Evolutionary conservation across 169 alveolate species (phyloP).

Genomic region (Neospora caninum): DNA sequence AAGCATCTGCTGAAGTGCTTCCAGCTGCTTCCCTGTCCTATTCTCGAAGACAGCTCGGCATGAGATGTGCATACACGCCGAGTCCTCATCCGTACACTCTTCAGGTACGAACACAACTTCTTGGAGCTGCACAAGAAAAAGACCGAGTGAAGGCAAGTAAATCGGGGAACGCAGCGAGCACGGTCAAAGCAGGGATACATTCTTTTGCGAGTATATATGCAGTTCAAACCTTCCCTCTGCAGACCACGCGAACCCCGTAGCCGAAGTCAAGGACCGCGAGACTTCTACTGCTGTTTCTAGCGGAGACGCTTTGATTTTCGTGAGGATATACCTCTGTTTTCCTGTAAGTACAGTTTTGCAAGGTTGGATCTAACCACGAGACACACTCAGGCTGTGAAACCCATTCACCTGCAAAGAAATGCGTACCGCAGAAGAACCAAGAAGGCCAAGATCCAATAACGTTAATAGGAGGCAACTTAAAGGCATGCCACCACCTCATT

Average conservation of each 20-base stretch:
- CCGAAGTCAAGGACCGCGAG: no score
- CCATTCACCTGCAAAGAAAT: neutral
- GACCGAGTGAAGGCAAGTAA: neutral
- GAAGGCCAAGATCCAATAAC: no score
- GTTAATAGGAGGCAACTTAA: no score
- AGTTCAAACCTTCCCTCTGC: no score
- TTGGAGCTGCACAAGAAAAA: neutral
- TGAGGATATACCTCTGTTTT: neutral
- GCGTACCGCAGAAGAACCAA: neutral
- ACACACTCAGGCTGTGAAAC: neutral
- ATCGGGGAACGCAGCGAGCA: neutral
- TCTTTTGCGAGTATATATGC: no score
- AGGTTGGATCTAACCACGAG: neutral
- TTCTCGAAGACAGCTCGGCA: constrained; percentile 25
- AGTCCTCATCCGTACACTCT: constrained; percentile 50
- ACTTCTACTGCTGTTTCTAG: no score
- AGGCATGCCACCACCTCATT: no score
- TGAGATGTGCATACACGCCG: neutral
- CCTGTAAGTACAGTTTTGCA: neutral
- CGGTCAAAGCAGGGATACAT: neutral
- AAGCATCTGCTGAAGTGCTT: constrained; percentile 72
- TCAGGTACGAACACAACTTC: constrained; percentile 69
- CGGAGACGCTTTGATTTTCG: neutral
- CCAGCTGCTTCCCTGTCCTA: constrained; percentile 50
- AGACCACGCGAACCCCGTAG: no score